Evolutionary conservation across 1,139 yeast genomes (phyloP).

Genomic region (Scheffersomyces parashehatae): DNA sequence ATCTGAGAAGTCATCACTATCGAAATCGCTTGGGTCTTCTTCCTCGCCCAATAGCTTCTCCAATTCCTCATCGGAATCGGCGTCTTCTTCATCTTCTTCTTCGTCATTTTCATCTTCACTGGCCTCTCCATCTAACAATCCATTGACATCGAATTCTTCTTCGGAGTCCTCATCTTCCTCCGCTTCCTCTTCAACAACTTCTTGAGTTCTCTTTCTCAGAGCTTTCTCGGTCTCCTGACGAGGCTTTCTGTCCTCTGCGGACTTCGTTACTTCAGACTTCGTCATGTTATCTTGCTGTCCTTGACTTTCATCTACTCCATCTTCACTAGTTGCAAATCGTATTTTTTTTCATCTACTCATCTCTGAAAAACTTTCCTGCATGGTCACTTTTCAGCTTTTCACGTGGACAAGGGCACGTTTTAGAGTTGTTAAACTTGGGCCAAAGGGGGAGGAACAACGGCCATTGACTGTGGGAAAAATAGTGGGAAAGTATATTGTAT

Average conservation of each 20-base stretch:
- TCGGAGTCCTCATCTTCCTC: conserved; percentile 29
- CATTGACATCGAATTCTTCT: conserved; percentile 37
- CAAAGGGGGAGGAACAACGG: too few relatives aligned
- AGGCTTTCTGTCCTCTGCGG: conserved; percentile 1
- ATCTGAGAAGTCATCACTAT: conserved; percentile 46
- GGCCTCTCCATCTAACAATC: conserved; percentile 22
- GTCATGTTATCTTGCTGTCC: conserved; percentile 5
- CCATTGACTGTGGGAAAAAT: too few relatives aligned
- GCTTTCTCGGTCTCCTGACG: conserved; percentile 6
- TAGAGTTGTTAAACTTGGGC: too few relatives aligned
- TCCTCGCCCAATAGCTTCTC: conserved; percentile 57
- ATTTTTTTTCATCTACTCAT: too few relatives aligned
- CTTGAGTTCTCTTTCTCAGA: conserved; percentile 17
- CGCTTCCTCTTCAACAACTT: conserved; percentile 14
- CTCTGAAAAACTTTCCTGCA: too few relatives aligned
- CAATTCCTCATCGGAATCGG: conserved; percentile 63
- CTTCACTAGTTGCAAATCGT: too few relatives aligned
- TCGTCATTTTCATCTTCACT: conserved; percentile 24
- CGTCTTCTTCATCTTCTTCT: conserved; percentile 32
- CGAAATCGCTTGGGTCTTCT: conserved; percentile 37
- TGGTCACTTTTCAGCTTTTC: too few relatives aligned
- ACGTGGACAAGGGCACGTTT: too few relatives aligned
- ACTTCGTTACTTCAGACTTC: conserved; percentile 7
- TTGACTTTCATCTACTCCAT: too few relatives aligned
- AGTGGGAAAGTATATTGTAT: too few relatives aligned